These are phyloP conservation scores for Ilyonectria sp. DNA, from an alignment of 2,329 filamentous ascomycete genomes.

Conservation along the genomic window DNA sequence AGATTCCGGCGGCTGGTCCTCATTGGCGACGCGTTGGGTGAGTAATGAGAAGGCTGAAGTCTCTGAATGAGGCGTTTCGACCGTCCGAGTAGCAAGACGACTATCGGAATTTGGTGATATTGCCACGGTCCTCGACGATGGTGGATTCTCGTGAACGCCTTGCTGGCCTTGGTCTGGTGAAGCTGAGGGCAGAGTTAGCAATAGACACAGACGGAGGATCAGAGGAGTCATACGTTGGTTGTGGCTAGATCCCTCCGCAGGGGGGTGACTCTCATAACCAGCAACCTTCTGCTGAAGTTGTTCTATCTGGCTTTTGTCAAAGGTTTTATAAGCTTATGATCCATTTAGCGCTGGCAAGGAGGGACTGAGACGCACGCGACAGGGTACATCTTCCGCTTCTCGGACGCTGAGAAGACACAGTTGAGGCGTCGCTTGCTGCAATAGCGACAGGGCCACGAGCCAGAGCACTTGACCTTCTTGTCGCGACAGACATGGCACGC, in stretches of 20 bases:
- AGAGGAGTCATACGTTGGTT: neutral
- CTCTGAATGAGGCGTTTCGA: constrained; percentile 25
- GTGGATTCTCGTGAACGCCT: neutral
- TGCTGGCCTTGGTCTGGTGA: constrained; percentile 2
- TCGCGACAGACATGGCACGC: constrained; percentile 28
- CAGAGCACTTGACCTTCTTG: constrained; percentile 33
- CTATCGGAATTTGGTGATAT: constrained; percentile 1
- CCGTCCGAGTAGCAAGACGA: neutral
- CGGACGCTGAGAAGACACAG: constrained; percentile 32
- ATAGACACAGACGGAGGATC: neutral
- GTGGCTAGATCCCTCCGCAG: neutral
- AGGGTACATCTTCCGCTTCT: constrained; percentile 32
- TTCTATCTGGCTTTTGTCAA: constrained; percentile 12
- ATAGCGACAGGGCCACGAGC: constrained; percentile 34
- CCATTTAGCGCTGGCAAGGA: neutral
- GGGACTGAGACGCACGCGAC: constrained; percentile 21
- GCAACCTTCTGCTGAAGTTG: constrained; percentile 15
- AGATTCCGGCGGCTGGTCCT: neutral
- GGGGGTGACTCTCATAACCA: constrained; percentile 7
- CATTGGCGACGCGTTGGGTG: constrained; percentile 10
- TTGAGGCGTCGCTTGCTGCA: constrained; percentile 28
- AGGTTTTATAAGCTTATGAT: neutral
- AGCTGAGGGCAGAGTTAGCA: neutral
- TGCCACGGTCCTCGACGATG: neutral
- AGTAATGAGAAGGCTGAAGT: constrained; percentile 29